phyloP scores from a whole-genome alignment of 2,329 filamentous ascomycete genomes.

The Arthrobotrys musiformis region DNA sequence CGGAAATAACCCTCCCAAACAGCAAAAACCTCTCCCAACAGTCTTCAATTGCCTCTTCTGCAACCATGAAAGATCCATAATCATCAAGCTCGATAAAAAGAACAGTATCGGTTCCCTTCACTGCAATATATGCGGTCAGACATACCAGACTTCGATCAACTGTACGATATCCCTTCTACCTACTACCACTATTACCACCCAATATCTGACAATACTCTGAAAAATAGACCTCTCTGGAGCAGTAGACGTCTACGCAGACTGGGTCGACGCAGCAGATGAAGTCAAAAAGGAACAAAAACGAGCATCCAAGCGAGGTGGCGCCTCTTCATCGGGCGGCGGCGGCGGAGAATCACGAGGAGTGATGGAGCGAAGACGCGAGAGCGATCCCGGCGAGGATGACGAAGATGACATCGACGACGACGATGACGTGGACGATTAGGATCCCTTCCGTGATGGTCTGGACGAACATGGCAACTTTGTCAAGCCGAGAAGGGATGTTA shows the following conservation, averaged over 20 bases:
- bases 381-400: conserved; percentile 57
- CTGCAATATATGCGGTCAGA: conserved; percentile 93
- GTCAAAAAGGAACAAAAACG: conserved; percentile 71
- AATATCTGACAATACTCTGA: not conserved
- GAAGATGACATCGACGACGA: conserved; percentile 61
- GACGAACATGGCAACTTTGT: conserved; percentile 16
- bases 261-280: conserved; percentile 91
- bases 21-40: conserved; percentile 78
- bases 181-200: not conserved
- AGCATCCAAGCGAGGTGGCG: conserved; percentile 33
- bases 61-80: conserved; percentile 94
- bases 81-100: conserved; percentile 94
- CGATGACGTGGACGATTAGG: conserved; percentile 65
- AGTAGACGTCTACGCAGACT: conserved; percentile 96
- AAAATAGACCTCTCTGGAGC: conserved; percentile 81
- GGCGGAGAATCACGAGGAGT: conserved; percentile 57
- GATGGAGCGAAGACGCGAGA: conserved; percentile 50
- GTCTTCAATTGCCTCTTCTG: conserved; percentile 98
- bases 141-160: conserved; percentile 91
- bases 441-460: conserved; percentile 31
- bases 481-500: conserved; percentile 16
- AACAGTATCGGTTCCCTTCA: conserved; percentile 82
- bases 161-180: conserved; percentile 69
- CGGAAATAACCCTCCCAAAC: not conserved
- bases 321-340: conserved; percentile 61